Evolutionary conservation across 257 asterid genomes (phyloP).

Genomic region (Lavandula angustifolia): DNA sequence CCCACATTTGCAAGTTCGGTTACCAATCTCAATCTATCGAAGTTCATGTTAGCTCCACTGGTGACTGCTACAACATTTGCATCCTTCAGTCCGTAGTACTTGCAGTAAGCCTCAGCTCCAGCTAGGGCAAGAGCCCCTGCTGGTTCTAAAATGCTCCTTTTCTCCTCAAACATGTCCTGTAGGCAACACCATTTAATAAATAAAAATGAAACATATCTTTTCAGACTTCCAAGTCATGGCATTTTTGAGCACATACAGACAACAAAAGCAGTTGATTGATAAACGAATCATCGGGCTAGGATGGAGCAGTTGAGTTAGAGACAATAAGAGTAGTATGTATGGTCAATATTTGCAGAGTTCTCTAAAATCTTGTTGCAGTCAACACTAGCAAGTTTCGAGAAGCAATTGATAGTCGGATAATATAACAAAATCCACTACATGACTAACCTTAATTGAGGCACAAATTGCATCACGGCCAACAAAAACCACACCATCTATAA

Average conservation of each 20-base stretch:
- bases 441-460: slow-evolving; percentile 88
- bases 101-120: slow-evolving; percentile 93
- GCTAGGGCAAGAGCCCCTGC: slow-evolving; percentile 97
- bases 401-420: slow-evolving; percentile 20
- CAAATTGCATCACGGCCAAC: slow-evolving; percentile 93
- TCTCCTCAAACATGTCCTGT: slow-evolving; percentile 95
- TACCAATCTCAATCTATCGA: slow-evolving; percentile 84
- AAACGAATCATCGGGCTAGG: not conserved
- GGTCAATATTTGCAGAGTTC: not conserved
- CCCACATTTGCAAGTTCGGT: slow-evolving; percentile 95
- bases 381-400: slow-evolving; percentile 23
- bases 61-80: slow-evolving; percentile 78
- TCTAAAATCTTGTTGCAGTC: too few relatives aligned
- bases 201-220: slow-evolving; percentile 12
- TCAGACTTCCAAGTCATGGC: slow-evolving; percentile 20
- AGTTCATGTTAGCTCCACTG: slow-evolving; percentile 94
- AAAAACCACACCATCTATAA: slow-evolving; percentile 80
- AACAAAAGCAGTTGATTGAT: not conserved
- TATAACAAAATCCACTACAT: slow-evolving; percentile 3
- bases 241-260: slow-evolving; percentile 10
- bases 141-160: slow-evolving; percentile 86
- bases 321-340: slow-evolving; percentile 4
- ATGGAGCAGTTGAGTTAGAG: not conserved
- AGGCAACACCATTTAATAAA: slow-evolving; percentile 24
- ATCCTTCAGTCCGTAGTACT: slow-evolving; percentile 65